These are phyloP conservation scores for Russula brevipes DNA, from an alignment of 768 basidiomycete species.

Conservation along the genomic window DNA sequence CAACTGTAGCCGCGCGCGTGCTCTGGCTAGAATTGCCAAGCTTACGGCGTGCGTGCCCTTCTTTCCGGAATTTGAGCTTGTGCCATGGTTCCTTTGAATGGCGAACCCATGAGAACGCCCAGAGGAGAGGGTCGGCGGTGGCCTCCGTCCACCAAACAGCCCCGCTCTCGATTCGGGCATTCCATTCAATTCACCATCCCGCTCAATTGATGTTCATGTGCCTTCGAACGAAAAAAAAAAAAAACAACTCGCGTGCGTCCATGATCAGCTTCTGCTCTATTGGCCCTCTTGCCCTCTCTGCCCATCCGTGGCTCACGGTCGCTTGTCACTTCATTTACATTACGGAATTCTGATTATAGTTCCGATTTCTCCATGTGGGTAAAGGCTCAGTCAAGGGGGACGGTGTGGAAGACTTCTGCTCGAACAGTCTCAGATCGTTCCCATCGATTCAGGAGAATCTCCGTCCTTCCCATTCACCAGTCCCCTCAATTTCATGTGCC, in stretches of 20 bases:
- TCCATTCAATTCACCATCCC: background rate
- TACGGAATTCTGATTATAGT: conserved; percentile 26
- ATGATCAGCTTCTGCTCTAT: background rate
- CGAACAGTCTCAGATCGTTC: conserved; percentile 22
- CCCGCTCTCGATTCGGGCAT: background rate
- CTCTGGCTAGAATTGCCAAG: conserved; percentile 13
- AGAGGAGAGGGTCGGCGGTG: conserved; percentile 4
- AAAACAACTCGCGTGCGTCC: background rate
- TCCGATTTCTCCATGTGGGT: conserved; percentile 25
- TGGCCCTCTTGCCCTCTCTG: background rate
- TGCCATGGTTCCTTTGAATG: conserved; percentile 15
- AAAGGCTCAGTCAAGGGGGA: conserved; percentile 17
- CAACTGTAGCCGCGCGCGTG: background rate
- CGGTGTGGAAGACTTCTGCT: conserved; percentile 14
- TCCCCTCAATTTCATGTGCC: conserved; percentile 21
- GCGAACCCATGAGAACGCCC: conserved; percentile 14
- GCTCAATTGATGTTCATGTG: conserved; percentile 1
- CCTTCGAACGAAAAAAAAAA: background rate
- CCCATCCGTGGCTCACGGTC: conserved; percentile 1
- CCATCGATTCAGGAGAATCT: conserved; percentile 23
- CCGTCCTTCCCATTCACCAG: conserved; percentile 19
- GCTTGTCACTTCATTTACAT: conserved; percentile 22
- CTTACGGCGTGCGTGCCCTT: conserved; percentile 25
- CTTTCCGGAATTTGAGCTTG: conserved; percentile 18
- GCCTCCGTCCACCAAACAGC: conserved; percentile 2